Conservation (phyloP, 169 alveolate genomes). For the Amoebophrya sp. region DNA sequence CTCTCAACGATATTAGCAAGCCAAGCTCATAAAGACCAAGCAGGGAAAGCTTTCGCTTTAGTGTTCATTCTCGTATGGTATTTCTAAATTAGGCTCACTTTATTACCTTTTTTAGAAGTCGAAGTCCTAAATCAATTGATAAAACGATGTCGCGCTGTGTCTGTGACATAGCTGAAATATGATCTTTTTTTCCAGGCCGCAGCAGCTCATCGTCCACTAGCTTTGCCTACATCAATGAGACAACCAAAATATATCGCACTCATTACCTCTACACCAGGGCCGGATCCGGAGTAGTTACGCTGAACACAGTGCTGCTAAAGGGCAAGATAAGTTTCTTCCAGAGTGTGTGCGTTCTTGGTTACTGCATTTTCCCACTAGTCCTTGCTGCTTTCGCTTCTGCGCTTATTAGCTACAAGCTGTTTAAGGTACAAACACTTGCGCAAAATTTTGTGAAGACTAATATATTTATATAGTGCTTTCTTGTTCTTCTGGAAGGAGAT, state of each 20-base stretch:
- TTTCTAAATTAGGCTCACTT: no score
- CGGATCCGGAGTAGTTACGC: background rate
- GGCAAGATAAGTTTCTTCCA: slow-evolving; percentile 38
- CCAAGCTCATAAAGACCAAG: slow-evolving; percentile 28
- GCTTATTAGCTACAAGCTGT: background rate
- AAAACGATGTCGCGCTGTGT: background rate
- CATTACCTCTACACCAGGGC: background rate
- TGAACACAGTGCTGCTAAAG: background rate
- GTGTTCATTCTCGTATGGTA: slow-evolving; percentile 31
- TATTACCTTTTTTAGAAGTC: no score
- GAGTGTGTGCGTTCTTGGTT: slow-evolving; percentile 47
- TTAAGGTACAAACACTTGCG: slow-evolving; percentile 21
- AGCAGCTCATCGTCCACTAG: background rate
- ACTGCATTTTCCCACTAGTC: slow-evolving; percentile 44
- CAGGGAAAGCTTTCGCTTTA: slow-evolving; percentile 24
- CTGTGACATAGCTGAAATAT: background rate
- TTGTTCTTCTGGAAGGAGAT: no score
- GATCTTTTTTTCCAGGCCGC: background rate
- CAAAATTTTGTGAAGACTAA: background rate
- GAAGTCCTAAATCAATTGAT: no score
- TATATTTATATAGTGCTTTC: no score
- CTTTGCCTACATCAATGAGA: background rate
- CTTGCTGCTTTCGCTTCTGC: slow-evolving; percentile 32
- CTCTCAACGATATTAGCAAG: slow-evolving; percentile 38
- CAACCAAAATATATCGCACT: background rate